Evolutionary conservation across 2,329 filamentous ascomycete species (phyloP).

Genomic region (Fulvia fulva): DNA sequence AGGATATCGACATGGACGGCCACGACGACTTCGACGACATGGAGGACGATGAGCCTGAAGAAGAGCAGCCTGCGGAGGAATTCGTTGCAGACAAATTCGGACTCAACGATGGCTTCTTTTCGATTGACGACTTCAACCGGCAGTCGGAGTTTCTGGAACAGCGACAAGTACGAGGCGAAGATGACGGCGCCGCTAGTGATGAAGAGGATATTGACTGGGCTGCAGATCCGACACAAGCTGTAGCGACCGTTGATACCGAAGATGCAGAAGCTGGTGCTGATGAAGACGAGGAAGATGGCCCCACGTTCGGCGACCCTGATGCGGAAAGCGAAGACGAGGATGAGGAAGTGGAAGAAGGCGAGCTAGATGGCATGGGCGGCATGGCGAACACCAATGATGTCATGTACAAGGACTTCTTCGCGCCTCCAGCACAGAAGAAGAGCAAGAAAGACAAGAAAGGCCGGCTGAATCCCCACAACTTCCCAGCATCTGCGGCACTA

Average conservation of each 20-base stretch:
- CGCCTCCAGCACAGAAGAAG: slow-evolving; percentile 71
- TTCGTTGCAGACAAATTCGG: slow-evolving; percentile 73
- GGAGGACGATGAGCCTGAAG: slow-evolving; percentile 45
- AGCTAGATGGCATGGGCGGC: slow-evolving; percentile 49
- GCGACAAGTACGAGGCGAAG: slow-evolving; percentile 74
- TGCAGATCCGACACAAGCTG: slow-evolving; percentile 57
- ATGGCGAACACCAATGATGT: slow-evolving; percentile 78
- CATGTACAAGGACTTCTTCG: slow-evolving; percentile 91
- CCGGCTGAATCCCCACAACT: slow-evolving; percentile 53
- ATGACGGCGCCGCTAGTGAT: slow-evolving; percentile 70
- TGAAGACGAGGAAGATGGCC: slow-evolving; percentile 70
- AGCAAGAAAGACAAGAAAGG: slow-evolving; percentile 49
- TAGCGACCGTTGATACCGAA: slow-evolving; percentile 33
- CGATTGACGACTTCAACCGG: slow-evolving; percentile 94
- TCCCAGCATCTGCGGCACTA: slow-evolving; percentile 36
- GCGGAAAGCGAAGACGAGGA: slow-evolving; percentile 64
- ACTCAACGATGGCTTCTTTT: slow-evolving; percentile 97
- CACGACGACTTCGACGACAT: slow-evolving; percentile 31
- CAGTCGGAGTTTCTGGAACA: slow-evolving; percentile 86
- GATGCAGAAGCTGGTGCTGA: slow-evolving; percentile 42
- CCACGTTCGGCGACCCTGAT: slow-evolving; percentile 77
- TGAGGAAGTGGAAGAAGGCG: slow-evolving; percentile 56
- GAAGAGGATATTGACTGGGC: slow-evolving; percentile 89
- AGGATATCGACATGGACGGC: slow-evolving; percentile 33
- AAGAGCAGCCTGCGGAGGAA: slow-evolving; percentile 50